These are phyloP conservation scores for Beauveria australis DNA, from an alignment of 2,329 filamentous ascomycete genomes.

Conservation along the genomic window DNA sequence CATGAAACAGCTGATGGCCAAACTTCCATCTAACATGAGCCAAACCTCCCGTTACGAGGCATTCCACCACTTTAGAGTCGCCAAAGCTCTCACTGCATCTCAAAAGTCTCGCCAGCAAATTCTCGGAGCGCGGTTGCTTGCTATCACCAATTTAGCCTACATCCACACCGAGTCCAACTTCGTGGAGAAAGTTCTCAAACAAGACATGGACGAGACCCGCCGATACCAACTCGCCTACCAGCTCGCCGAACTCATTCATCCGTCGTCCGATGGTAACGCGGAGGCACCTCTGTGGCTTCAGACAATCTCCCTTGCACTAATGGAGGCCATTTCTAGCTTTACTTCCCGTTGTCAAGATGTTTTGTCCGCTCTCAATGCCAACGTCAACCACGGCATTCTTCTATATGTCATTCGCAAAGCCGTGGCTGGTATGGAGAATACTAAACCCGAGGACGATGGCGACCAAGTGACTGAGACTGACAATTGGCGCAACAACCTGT, in stretches of 20 bases:
- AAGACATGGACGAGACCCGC: constrained; percentile 83
- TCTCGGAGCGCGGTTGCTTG: constrained; percentile 72
- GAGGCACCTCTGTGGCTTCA: constrained; percentile 70
- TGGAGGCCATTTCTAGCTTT: constrained; percentile 80
- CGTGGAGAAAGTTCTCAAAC: constrained; percentile 73
- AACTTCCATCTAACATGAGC: constrained; percentile 57
- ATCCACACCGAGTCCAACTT: constrained; percentile 80
- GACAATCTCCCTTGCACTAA: constrained; percentile 67
- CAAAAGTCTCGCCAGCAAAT: constrained; percentile 62
- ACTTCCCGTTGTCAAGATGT: constrained; percentile 73
- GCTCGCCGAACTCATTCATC: constrained; percentile 83
- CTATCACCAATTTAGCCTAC: constrained; percentile 85
- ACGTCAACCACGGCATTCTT: constrained; percentile 91
- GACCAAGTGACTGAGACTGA: constrained; percentile 61
- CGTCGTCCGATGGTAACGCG: constrained; percentile 60
- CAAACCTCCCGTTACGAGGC: constrained; percentile 71
- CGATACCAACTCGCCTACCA: constrained; percentile 87
- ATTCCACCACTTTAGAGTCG: constrained; percentile 72
- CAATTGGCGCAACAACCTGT: constrained; percentile 84
- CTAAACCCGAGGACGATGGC: constrained; percentile 43
- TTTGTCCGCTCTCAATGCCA: constrained; percentile 83
- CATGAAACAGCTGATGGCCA: constrained; percentile 49
- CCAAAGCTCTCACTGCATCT: constrained; percentile 67
- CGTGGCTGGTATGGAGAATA: constrained; percentile 67
- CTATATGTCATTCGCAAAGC: constrained; percentile 90